Evolutionary conservation across 129 eudicot species (phyloP), one percentile per base, ranked within the genome.

Genomic region (Arctium lappa): DNA sequence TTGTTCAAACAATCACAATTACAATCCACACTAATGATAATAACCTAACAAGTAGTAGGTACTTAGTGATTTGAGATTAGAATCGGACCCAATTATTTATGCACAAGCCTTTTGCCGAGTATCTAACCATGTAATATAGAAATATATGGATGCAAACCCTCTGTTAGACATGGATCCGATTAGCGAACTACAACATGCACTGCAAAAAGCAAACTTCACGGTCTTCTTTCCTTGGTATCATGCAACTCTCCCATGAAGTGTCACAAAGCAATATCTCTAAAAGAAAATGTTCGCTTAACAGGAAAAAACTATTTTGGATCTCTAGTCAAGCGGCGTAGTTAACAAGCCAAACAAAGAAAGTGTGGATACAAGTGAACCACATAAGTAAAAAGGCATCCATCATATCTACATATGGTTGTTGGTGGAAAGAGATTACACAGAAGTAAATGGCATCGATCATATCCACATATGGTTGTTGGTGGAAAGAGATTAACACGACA

Each of bases 1-100:
- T 27, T 86, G 36, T 16, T 80, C 15, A 56, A 38, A 31, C 75
- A 84, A 56, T 72, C 72, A 78, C 82, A 72, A 72, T 38, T 56
- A 72, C 69, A 40, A 78, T 74, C 73, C 80, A 73, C 39, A 78
- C 69, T 69, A 71, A 3, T 72, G 68, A 37, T 33, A 56, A 69
- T 50, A 62, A 3, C 69, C 70, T 63, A 18, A 63, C 70, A 63
- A 2, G 70, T 66, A 66, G 71, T 66, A 66, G 4, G 32, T 29
- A 66, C 15, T 66, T 29, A 66, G 71, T 18, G 27, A 66, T 27
- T 27, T 66, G 32, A 66, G 12, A 10, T 29, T 8, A 66, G 5
- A 66, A 34, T 66, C 13, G 11, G 15, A 66, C 71, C 32, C 29
- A 60, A 8, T 18, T 65, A 65, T 63, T 63, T 18, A n/a, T 18